phyloP scores from a whole-genome alignment of 371 early-diverging fungal species.

The Gilbertella persicaria region DNA sequence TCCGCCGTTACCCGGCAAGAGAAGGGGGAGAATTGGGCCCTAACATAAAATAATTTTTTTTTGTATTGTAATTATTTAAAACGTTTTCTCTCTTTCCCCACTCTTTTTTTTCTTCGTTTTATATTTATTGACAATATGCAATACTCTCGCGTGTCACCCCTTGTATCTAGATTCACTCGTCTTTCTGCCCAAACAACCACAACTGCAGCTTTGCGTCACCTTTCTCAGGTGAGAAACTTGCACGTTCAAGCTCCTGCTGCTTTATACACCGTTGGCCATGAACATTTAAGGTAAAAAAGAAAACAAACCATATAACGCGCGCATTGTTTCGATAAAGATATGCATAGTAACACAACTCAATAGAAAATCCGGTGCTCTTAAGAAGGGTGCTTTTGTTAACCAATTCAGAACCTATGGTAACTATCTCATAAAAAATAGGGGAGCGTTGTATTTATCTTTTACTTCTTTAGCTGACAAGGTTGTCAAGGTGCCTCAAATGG shows the following conservation, averaged over 20 bases:
- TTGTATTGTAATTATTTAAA: constrained; percentile 3
- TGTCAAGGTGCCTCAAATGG: constrained; percentile 94
- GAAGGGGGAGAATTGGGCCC: too few species aligned
- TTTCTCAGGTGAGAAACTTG: constrained; percentile 43
- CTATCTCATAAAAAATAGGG: not conserved
- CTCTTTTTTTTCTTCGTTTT: not conserved
- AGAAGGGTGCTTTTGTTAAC: constrained; percentile 18
- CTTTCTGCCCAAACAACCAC: constrained; percentile 11
- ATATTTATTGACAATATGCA: constrained; percentile 22
- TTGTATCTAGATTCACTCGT: constrained; percentile 20
- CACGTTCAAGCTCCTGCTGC: constrained; percentile 46
- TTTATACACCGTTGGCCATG: constrained; percentile 34
- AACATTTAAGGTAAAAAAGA: constrained; percentile 35
- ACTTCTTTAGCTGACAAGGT: constrained; percentile 64
- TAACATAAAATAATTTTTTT: not conserved
- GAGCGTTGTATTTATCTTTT: not conserved
- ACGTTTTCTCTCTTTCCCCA: constrained; percentile 1
- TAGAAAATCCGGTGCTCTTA: constrained; percentile 17
- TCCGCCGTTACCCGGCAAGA: constrained; percentile 18
- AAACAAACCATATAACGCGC: too few species aligned
- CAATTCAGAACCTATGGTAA: constrained; percentile 53
- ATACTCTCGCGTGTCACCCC: constrained; percentile 31
- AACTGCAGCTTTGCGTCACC: constrained; percentile 19
- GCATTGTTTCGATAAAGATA: too few species aligned
- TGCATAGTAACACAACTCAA: not conserved